Conservation (phyloP, 208 protist species). For the Crithidia sp. region DNA sequence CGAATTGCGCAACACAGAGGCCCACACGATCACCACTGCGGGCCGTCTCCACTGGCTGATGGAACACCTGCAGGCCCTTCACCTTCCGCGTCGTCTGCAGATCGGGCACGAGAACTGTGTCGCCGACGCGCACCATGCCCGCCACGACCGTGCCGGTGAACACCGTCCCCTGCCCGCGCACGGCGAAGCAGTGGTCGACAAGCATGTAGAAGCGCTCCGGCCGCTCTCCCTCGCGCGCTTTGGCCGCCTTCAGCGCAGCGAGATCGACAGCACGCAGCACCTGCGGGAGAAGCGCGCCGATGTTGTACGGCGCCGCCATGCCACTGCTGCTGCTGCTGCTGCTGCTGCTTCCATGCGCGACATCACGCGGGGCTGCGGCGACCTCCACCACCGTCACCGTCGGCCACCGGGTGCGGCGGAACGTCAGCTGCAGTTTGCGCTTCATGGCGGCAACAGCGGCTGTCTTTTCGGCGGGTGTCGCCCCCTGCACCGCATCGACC, state of each 20-base stretch:
- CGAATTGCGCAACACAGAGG: conserved; percentile 93
- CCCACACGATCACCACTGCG: conserved; percentile 91
- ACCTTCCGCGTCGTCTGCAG: conserved; percentile 81
- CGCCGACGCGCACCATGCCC: conserved; percentile 81
- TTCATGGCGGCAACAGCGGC: conserved; percentile 53
- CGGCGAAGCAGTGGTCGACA: conserved; percentile 98
- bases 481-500: conserved; percentile 84
- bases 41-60: conserved; percentile 77
- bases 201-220: conserved; percentile 90
- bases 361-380: conserved; percentile 58
- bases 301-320: conserved; percentile 33
- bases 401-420: conserved; percentile 80
- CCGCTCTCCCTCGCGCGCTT: conserved; percentile 14
- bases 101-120: conserved; percentile 91
- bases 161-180: conserved; percentile 96
- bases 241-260: conserved; percentile 23
- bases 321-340: conserved; percentile 2
- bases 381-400: conserved; percentile 71
- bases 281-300: conserved; percentile 44
- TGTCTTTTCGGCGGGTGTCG: conserved; percentile 27
- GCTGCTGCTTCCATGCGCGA: background rate
- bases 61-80: conserved; percentile 96
- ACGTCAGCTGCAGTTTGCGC: conserved; percentile 55
- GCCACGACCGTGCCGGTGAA: conserved; percentile 96
- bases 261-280: conserved; percentile 42